Percentiles rank a stretch among this genome's conserved stretches.
These are phyloP conservation scores for Radiomyces spectabilis DNA, from an alignment of 192 early-diverging fungal genomes.

Conservation along the genomic window DNA sequence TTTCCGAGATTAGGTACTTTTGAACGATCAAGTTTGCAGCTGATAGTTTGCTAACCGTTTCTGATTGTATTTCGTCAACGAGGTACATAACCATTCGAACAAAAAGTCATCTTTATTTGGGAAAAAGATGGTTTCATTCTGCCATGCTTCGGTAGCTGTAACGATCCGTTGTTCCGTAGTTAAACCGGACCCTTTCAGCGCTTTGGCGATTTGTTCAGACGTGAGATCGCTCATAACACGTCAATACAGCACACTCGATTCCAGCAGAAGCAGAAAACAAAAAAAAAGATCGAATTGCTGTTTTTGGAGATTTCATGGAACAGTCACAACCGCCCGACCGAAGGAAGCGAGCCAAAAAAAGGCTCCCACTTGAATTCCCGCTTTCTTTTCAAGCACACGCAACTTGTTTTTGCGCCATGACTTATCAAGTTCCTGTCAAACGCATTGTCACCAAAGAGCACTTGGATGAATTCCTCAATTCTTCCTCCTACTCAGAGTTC, in stretches of 20 bases:
- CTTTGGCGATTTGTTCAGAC: conserved; percentile 27
- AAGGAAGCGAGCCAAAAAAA: background rate
- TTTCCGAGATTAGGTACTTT: too few species aligned
- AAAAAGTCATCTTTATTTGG: conserved; percentile 30
- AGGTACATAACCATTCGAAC: conserved; percentile 21
- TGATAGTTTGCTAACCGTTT: conserved; percentile 15
- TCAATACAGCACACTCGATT: too few species aligned
- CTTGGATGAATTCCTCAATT: conserved; percentile 66
- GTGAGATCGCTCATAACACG: conserved; percentile 7
- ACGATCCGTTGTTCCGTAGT: conserved; percentile 14
- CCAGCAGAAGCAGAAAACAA: background rate
- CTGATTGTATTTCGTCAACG: conserved; percentile 14
- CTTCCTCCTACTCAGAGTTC: conserved; percentile 52
- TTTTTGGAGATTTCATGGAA: too few species aligned
- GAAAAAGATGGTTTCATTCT: conserved; percentile 14
- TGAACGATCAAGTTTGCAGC: background rate
- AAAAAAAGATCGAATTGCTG: background rate
- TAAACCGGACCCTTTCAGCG: conserved; percentile 25
- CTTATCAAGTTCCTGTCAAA: conserved; percentile 28
- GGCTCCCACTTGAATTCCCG: background rate
- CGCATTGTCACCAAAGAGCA: conserved; percentile 84
- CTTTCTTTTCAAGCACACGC: background rate
- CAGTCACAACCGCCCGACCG: background rate
- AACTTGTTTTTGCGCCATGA: conserved; percentile 5
- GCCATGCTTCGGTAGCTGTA: conserved; percentile 14